A percentile compares a stretch with the other conserved stretches of the same genome.
Evolutionary conservation across 345 rosid genomes (phyloP).

Genomic region (Eucalyptus cloeziana): DNA sequence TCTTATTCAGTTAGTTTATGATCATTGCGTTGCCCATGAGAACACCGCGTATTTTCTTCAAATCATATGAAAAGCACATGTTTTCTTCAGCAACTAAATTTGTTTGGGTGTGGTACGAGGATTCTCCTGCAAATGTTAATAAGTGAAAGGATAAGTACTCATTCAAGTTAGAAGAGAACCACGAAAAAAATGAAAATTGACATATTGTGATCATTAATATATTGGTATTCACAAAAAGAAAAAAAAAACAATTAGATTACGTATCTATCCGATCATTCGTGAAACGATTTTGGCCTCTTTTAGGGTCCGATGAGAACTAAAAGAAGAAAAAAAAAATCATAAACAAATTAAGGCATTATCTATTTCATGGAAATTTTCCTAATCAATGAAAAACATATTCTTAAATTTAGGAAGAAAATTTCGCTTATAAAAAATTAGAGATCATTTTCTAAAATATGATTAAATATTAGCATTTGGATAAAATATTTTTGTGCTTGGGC

Average conservation of each 20-base stretch:
- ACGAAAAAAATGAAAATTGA: background rate
- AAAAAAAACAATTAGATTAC: background rate
- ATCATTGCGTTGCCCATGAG: background rate
- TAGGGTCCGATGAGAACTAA: background rate
- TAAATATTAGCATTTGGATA: rapidly evolving
- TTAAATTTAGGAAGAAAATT: background rate
- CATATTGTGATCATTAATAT: background rate
- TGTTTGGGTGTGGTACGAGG: background rate
- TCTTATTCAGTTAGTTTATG: too few relatives aligned
- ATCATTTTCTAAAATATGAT: too few relatives aligned
- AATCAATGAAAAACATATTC: background rate
- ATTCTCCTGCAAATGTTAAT: background rate
- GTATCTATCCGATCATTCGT: background rate
- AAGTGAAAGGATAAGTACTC: background rate
- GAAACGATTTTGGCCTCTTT: background rate
- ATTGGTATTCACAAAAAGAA: background rate
- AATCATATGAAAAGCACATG: background rate
- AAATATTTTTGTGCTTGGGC: background rate
- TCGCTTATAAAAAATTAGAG: too few relatives aligned
- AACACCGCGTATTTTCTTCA: background rate
- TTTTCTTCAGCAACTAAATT: background rate
- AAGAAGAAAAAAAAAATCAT: background rate
- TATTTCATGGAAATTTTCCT: background rate
- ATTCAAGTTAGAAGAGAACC: background rate
- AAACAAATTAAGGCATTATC: background rate